Percentiles rank a stretch among this genome's conserved stretches.
Conservation (phyloP, 441 rosid genomes). For the Populus hybrid region DNA sequence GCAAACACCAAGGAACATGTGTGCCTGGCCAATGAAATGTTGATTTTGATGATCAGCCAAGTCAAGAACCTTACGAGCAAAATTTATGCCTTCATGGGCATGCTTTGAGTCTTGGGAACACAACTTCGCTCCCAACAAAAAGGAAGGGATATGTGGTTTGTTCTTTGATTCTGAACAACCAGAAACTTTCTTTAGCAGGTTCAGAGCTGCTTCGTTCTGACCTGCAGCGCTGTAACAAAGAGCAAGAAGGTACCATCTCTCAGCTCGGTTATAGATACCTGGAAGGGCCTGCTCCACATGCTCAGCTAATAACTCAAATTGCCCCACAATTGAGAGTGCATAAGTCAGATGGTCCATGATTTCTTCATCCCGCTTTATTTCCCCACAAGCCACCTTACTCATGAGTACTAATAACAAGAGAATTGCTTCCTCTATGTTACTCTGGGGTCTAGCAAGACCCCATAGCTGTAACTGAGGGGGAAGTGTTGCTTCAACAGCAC, state of each 20-base stretch:
- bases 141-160: constrained; percentile 48
- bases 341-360: constrained; percentile 76
- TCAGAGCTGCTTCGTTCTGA: constrained; percentile 62
- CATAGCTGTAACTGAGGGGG: constrained; percentile 37
- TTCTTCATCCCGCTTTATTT: constrained; percentile 77
- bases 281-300: constrained; percentile 78
- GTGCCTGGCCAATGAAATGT: constrained; percentile 55
- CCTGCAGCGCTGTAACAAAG: constrained; percentile 82
- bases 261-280: constrained; percentile 58
- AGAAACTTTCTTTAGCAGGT: constrained; percentile 59
- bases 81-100: constrained; percentile 60
- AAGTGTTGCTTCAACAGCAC: constrained; percentile 60
- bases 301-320: constrained; percentile 59
- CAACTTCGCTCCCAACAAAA: constrained; percentile 73
- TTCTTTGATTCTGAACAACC: constrained; percentile 72
- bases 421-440: constrained; percentile 77
- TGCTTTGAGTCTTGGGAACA: constrained; percentile 61
- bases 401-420: constrained; percentile 67
- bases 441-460: constrained; percentile 42
- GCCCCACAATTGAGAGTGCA: constrained; percentile 70
- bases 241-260: constrained; percentile 86
- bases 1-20: constrained; percentile 78
- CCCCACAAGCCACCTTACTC: constrained; percentile 57
- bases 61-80: constrained; percentile 49
- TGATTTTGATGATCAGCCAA: constrained; percentile 33